Percentiles rank a stretch among this genome's conserved stretches.
Conservation (phyloP, 1,284 basidiomycete species). For the Fomitiporia mediterranea region DNA sequence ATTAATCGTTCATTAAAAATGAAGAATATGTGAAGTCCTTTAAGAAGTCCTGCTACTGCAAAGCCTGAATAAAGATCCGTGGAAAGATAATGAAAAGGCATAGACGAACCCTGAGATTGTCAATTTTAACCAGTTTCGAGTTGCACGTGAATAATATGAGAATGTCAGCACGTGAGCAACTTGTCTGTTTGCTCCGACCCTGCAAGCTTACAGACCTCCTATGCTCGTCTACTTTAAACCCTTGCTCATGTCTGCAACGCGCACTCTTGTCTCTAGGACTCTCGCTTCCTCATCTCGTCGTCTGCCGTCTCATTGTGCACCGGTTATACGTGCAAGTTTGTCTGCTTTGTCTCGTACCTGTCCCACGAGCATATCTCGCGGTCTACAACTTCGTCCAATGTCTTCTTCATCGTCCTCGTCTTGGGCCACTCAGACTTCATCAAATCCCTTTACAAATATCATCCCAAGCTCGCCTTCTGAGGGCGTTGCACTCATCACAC, state of each 20-base stretch:
- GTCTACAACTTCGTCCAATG: neutral
- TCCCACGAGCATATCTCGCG: neutral
- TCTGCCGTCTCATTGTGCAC: neutral
- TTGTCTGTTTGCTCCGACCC: too few relatives aligned
- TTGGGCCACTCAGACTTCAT: neutral
- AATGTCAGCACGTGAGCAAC: too few relatives aligned
- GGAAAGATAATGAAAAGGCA: too few relatives aligned
- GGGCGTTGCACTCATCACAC: conserved; percentile 82
- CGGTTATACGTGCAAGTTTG: neutral
- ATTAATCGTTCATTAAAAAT: too few relatives aligned
- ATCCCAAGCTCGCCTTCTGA: conserved; percentile 70
- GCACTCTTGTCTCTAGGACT: neutral
- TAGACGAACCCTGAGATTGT: too few relatives aligned
- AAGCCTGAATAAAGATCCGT: too few relatives aligned
- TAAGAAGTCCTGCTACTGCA: too few relatives aligned
- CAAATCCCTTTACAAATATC: conserved; percentile 58
- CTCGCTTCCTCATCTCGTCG: neutral
- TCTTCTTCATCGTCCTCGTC: neutral
- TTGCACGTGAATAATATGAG: too few relatives aligned
- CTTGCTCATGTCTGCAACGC: neutral
- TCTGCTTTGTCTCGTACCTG: neutral
- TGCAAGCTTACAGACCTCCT: too few relatives aligned
- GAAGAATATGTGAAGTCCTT: too few relatives aligned
- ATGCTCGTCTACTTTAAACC: too few relatives aligned
- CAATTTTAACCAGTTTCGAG: too few relatives aligned